These are phyloP conservation scores for Fusarium sororula DNA, from an alignment of 2,329 filamentous ascomycete species.

Conservation along the genomic window DNA sequence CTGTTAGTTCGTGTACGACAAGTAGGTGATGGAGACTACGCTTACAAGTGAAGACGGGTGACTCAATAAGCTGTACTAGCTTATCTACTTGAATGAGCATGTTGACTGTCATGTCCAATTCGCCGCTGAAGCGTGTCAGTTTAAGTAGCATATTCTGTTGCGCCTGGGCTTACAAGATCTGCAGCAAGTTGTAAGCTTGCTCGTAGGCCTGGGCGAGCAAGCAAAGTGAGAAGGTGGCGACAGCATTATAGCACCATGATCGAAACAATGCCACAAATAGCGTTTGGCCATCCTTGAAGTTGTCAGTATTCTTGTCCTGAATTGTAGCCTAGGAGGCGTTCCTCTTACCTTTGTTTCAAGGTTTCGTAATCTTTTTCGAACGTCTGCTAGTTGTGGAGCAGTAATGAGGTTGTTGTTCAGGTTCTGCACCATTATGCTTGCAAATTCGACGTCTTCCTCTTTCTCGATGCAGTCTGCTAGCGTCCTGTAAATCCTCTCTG, in stretches of 20 bases:
- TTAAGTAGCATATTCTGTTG: neutral
- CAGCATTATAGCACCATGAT: conserved; percentile 98
- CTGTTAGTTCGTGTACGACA: neutral
- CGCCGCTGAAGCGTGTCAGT: conserved; percentile 69
- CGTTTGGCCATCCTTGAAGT: conserved; percentile 81
- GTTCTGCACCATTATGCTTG: conserved; percentile 99
- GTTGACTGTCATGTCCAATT: conserved; percentile 98
- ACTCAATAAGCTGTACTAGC: conserved; percentile 94
- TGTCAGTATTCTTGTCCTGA: conserved; percentile 3
- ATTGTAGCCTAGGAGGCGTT: too few species aligned
- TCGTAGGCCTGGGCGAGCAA: conserved; percentile 97
- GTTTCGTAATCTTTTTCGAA: conserved; percentile 89
- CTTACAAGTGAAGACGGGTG: conserved; percentile 95
- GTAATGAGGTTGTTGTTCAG: conserved; percentile 99
- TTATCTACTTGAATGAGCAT: conserved; percentile 99
- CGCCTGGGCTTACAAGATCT: conserved; percentile 78
- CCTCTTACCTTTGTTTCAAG: conserved; percentile 78
- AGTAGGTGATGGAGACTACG: neutral
- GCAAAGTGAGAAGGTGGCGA: conserved; percentile 96
- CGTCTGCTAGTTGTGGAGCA: conserved; percentile 89
- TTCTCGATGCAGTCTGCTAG: conserved; percentile 96
- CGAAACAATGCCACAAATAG: conserved; percentile 95
- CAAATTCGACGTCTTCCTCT: conserved; percentile 98
- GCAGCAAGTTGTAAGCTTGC: conserved; percentile 93
- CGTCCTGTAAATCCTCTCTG: conserved; percentile 94